These are phyloP conservation scores for Veloporphyrellus conicus DNA, from an alignment of 1,284 basidiomycete genomes.

Conservation along the genomic window DNA sequence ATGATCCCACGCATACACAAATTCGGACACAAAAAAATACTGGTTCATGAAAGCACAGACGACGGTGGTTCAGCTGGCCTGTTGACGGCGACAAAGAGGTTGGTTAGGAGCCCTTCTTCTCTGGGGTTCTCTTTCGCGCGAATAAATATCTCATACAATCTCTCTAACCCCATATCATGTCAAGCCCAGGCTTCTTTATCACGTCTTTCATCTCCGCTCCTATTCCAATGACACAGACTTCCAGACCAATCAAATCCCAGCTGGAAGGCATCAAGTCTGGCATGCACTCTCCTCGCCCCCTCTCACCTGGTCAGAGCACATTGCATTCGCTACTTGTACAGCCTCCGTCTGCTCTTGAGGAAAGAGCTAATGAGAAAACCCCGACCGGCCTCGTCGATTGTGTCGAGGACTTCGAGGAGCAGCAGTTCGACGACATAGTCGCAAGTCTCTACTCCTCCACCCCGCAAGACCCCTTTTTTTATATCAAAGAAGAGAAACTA, in stretches of 20 bases:
- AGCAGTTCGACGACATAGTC: constrained; percentile 25
- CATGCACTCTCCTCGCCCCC: constrained; percentile 30
- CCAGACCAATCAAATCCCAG: constrained; percentile 18
- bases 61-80: constrained; percentile 5
- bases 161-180: constrained; percentile 25
- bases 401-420: constrained; percentile 12
- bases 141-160: constrained; percentile 19
- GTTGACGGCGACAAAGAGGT: constrained; percentile 24
- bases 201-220: constrained; percentile 30
- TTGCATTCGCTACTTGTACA: constrained; percentile 40
- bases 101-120: constrained; percentile 13
- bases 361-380: constrained; percentile 11
- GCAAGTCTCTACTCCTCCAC: constrained; percentile 27
- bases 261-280: constrained; percentile 9
- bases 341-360: constrained; percentile 28
- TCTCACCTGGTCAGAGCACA: constrained; percentile 30
- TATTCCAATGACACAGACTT: constrained; percentile 26
- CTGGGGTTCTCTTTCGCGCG: constrained; percentile 10
- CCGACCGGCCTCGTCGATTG: neutral
- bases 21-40: constrained; percentile 25
- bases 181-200: constrained; percentile 36
- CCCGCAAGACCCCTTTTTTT: constrained; percentile 22
- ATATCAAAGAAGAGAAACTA: constrained; percentile 52
- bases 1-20: constrained; percentile 30
- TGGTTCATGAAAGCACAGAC: constrained; percentile 3